Evolutionary conservation across 106 monocot species (phyloP), one percentile per base, ranked within the genome.

Genomic region (Alisma plantagoaquatica): DNA sequence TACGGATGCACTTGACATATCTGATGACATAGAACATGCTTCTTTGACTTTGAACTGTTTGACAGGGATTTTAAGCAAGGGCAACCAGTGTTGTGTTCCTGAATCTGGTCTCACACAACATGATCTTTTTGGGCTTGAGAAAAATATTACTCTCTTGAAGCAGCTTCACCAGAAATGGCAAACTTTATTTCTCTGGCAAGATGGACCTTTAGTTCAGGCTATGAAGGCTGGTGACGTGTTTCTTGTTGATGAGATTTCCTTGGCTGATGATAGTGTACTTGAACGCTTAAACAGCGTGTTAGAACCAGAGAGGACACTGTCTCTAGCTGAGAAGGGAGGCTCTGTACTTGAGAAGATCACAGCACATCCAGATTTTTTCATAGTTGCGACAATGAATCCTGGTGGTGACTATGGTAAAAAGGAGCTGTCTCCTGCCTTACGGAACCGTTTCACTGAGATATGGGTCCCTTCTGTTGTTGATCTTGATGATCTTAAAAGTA

Each of bases 401-500:
- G 94, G 94, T 56, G 94, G 94, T 58, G 94, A 96, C 66, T 89
- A 88, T 76, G 94, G 94, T 11, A 96, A 96, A 52, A 96, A 96
- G 56, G 94, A 96, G 26, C 70, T 96, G 2, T 96, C 94, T 33
- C 94, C 94, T 52, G 88, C 94, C 43, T 70, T 96, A 28, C 61
- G 88, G 51, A 96, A 96, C 61, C 74, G 94, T 33, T 96, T 96
- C 52, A 96, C 94, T 29, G 94, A 88, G 59, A 81, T 96, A 45
- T 96, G 94, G 94, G 94, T 96, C 55, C 75, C 83, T 62, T 41
- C 94, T 43, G 84, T 96, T 32, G 56, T 12, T 54, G 73, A 89
- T 63, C 31, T 57, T 38, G 58, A 81, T 32, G 94, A 96, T 61
- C 81, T 96, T 12, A 68, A 51, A 57, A 51, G 35, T 27, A 96